Base-by-base conservation (phyloP, 306 rosid genomes). In the Sphenostylis stenocarpa region DNA sequence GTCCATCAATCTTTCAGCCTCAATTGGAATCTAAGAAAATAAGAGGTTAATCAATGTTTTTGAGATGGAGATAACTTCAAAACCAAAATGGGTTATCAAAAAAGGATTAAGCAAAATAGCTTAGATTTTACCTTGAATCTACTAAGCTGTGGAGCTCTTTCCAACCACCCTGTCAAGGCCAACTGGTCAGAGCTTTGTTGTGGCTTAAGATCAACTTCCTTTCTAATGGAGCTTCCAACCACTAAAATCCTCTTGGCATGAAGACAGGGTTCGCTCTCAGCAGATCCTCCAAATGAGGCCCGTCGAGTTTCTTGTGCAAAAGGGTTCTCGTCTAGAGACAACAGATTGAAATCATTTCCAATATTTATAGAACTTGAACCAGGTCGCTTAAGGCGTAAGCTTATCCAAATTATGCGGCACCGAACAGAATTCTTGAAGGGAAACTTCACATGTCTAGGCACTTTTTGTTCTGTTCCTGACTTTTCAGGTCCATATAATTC, bases 221-320 rank as follows among this genome's bases (percentile, higher is more conserved):
- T 89, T 77, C 76, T 84, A 86, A 83, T 85, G 0, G 92, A 67
- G 74, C 77, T 86, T 78, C 99, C 99, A 5, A 88, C 87, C 28
- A 96, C 94, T 62, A 96, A 83, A 82, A 96, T 88, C 87, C 98
- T 87, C 85, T 87, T 92, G 78, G 98, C 98, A 84, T 96, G 99
- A 82, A 96, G 96, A 82, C 91, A 91, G 41, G 97, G 82, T 58
- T 91, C 93, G n/a, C 72, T 73, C 80, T 85, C 90, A 86, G 82
- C 58, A 55, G 89, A 77, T 82, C 95, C 98, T 80, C 95, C 98
- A 73, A 90, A 89, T 12, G 98, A 96, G 78, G 94, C 91, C 26
- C 93, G 93, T 34, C 88, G 86, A 80, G 84, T 77, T 72, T 85
- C 90, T 77, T 79, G 83, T 52, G 94, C 89, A 85, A 96, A 91